Conservation (phyloP, 164 flowering plant genomes). For the Nymphaea thermarum region DNA sequence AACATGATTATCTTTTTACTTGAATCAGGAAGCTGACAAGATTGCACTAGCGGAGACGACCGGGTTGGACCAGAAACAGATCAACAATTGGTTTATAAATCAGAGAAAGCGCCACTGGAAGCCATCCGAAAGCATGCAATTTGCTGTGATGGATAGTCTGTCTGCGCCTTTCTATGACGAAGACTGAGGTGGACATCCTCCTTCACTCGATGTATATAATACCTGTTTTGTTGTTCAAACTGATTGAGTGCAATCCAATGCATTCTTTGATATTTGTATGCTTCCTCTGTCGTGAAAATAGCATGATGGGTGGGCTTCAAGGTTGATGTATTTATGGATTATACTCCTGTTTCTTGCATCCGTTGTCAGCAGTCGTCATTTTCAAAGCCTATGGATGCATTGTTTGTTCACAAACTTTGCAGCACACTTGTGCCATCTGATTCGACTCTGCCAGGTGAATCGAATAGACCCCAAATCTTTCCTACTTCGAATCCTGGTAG, state of each 20-base stretch:
- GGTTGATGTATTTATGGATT: neutral
- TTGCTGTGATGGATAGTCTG: constrained; percentile 39
- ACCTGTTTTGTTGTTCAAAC: neutral
- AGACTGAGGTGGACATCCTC: constrained; percentile 14
- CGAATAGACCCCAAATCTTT: no score
- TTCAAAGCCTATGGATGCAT: no score
- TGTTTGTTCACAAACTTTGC: no score
- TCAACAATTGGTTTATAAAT: constrained; percentile 65
- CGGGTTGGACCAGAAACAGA: constrained; percentile 56
- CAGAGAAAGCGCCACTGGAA: constrained; percentile 73
- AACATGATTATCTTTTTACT: no score
- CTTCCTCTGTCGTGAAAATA: neutral
- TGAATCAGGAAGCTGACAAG: constrained; percentile 49
- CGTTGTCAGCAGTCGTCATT: no score
- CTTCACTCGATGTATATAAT: constrained; percentile 8
- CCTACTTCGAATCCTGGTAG: no score
- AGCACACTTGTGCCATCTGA: no score
- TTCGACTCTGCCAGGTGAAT: no score
- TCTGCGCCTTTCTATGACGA: constrained; percentile 26
- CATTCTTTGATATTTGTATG: neutral
- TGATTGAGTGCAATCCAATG: neutral
- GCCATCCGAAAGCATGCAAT: constrained; percentile 62
- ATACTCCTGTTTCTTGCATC: neutral
- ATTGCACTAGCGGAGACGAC: constrained; percentile 41
- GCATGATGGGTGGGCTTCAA: neutral